These are phyloP conservation scores for Cladosporium colombiae DNA, from an alignment of 2,329 filamentous ascomycete genomes.

Conservation along the genomic window DNA sequence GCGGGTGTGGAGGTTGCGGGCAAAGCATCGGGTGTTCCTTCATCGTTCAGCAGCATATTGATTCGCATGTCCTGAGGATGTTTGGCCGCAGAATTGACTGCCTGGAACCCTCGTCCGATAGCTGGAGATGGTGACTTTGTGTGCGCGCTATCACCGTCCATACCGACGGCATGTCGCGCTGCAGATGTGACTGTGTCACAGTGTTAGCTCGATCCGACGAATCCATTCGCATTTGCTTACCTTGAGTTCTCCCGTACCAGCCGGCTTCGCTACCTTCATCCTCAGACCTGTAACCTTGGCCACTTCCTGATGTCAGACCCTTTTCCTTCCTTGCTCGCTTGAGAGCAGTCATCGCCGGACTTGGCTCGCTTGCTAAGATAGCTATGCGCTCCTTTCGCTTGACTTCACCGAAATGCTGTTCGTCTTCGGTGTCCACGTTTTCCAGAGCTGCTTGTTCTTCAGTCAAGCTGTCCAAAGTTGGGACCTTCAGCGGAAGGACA, in stretches of 20 bases:
- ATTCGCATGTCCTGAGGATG: conserved; percentile 47
- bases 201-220: background rate
- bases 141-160: conserved; percentile 47
- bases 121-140: conserved; percentile 48
- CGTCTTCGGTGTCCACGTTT: conserved; percentile 72
- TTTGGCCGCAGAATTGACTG: conserved; percentile 41
- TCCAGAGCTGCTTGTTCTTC: conserved; percentile 66
- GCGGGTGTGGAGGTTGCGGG: conserved; percentile 33
- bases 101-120: conserved; percentile 37
- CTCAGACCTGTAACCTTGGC: conserved; percentile 31
- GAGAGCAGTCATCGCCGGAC: conserved; percentile 60
- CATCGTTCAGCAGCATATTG: conserved; percentile 51
- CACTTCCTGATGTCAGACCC: conserved; percentile 36
- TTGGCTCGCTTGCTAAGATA: conserved; percentile 75
- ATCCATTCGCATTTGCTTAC: background rate
- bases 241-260: conserved; percentile 21
- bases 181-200: conserved; percentile 13
- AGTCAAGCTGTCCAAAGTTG: conserved; percentile 65
- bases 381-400: conserved; percentile 72
- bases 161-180: conserved; percentile 15
- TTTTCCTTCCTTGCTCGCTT: conserved; percentile 52
- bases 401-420: conserved; percentile 68
- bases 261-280: conserved; percentile 35
- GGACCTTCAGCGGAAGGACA: conserved; percentile 59
- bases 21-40: conserved; percentile 30